These are phyloP conservation scores for Pleurotus tuoliensis DNA, from an alignment of 768 basidiomycete species.

Conservation along the genomic window DNA sequence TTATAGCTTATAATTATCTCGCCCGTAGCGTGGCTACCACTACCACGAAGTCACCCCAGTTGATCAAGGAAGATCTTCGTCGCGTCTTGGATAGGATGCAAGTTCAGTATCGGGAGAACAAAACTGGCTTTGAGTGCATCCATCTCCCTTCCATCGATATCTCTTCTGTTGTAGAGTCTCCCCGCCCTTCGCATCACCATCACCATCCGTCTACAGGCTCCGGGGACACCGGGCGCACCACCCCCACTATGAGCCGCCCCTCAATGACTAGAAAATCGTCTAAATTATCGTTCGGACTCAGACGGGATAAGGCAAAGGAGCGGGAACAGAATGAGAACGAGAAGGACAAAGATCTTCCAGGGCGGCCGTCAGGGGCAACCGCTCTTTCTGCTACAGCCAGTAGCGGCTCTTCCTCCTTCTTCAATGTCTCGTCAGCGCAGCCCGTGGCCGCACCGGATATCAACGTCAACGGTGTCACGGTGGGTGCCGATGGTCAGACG, in stretches of 20 bases:
- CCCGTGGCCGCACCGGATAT: conserved; percentile 11
- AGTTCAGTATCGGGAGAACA: conserved; percentile 88
- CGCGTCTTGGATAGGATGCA: conserved; percentile 92
- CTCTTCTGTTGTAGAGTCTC: conserved; percentile 53
- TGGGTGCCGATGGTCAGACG: conserved; percentile 12
- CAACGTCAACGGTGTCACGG: conserved; percentile 16
- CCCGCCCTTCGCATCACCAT: conserved; percentile 24
- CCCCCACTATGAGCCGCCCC: conserved; percentile 35
- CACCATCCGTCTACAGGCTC: conserved; percentile 45
- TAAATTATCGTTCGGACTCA: conserved; percentile 72
- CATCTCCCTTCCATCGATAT: conserved; percentile 93
- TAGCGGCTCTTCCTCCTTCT: conserved; percentile 80
- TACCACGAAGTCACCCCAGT: conserved; percentile 78
- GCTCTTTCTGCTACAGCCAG: conserved; percentile 63
- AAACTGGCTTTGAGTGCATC: conserved; percentile 93
- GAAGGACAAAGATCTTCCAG: conserved; percentile 23
- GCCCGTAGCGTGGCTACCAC: conserved; percentile 83
- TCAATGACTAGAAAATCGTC: conserved; percentile 71
- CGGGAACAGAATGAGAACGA: conserved; percentile 37
- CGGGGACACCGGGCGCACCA: conserved; percentile 41
- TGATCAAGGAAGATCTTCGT: conserved; percentile 81
- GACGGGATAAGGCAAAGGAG: conserved; percentile 49
- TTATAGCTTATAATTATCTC: conserved; percentile 6
- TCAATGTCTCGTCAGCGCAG: conserved; percentile 62
- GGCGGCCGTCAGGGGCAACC: conserved; percentile 41